Percentiles rank a stretch among this genome's conserved stretches.
Evolutionary conservation across 208 protist species (phyloP).

Genomic region (Acanthamoeba sp.): DNA sequence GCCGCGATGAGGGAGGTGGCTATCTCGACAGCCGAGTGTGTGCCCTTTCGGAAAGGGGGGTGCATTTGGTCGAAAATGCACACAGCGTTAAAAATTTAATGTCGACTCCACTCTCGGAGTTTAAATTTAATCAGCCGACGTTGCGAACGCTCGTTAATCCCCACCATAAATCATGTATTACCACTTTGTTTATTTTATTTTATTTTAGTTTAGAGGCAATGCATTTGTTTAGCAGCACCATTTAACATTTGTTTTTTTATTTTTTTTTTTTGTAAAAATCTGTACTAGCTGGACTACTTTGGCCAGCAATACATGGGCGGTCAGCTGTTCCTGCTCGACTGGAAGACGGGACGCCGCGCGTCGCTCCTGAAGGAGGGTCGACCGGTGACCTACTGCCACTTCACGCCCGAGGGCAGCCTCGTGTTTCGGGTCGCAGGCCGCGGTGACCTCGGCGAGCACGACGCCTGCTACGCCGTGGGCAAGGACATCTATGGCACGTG

Average conservation of each 20-base stretch:
- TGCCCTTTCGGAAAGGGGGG: not conserved
- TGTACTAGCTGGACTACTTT: not conserved
- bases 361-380: not conserved
- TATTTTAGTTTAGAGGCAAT: no score
- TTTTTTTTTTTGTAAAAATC: not conserved
- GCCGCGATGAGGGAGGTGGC: not conserved
- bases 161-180: no score
- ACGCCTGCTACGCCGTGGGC: constrained; percentile 7
- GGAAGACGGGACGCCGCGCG: not conserved
- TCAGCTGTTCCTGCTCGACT: constrained; percentile 25
- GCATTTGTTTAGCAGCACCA: no score
- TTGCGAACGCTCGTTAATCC: no score
- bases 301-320: constrained; percentile 44
- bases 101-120: not conserved
- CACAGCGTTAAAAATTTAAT: no score
- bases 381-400: constrained; percentile 48
- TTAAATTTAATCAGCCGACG: no score
- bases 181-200: no score
- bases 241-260: no score
- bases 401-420: not conserved
- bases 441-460: not conserved
- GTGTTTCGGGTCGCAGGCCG: constrained; percentile 4
- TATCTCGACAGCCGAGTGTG: not conserved
- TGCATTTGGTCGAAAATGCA: not conserved
- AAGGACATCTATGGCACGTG: not conserved